These are phyloP conservation scores for Chlorella sp. DNA, from an alignment of 139 green algal species.

Conservation along the genomic window DNA sequence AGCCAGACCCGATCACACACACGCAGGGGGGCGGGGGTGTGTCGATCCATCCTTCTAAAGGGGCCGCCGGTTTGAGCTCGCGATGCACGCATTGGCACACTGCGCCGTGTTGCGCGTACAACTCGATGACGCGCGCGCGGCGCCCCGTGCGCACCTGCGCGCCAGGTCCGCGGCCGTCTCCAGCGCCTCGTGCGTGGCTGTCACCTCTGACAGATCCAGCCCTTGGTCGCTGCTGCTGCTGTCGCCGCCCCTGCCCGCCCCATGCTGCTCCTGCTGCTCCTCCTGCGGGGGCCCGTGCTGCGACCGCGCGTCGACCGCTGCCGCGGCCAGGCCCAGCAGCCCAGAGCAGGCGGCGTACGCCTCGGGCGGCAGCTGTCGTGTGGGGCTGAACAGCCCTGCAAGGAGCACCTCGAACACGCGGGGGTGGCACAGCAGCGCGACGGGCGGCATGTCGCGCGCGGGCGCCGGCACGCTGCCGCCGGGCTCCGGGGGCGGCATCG, in stretches of 20 bases:
- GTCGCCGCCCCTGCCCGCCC: not conserved
- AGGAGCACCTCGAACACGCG: conserved; percentile 46
- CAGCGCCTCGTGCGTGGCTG: conserved; percentile 23
- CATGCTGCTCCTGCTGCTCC: not conserved
- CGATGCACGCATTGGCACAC: too few species aligned
- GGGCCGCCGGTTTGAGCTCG: too few species aligned
- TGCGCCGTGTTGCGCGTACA: too few species aligned
- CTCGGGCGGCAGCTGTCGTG: conserved; percentile 22
- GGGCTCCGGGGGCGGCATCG: too few species aligned
- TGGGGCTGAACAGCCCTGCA: conserved; percentile 28
- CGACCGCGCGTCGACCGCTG: conserved; percentile 31
- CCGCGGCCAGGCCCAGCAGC: conserved; percentile 40
- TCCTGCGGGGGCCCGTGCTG: not conserved
- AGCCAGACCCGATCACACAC: too few species aligned
- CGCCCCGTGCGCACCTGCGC: conserved; percentile 23
- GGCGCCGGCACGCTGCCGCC: not conserved
- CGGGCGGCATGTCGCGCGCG: conserved; percentile 12
- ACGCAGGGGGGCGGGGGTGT: too few species aligned
- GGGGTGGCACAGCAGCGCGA: conserved; percentile 44
- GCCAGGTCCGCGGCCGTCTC: conserved; percentile 27
- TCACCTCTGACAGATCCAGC: conserved; percentile 40
- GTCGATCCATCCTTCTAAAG: too few species aligned
- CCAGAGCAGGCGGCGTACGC: conserved; percentile 14
- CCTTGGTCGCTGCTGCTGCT: too few species aligned
- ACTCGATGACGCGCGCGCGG: conserved; percentile 10